Conservation (phyloP, 768 basidiomycete species). For the Lentinula edodes region DNA sequence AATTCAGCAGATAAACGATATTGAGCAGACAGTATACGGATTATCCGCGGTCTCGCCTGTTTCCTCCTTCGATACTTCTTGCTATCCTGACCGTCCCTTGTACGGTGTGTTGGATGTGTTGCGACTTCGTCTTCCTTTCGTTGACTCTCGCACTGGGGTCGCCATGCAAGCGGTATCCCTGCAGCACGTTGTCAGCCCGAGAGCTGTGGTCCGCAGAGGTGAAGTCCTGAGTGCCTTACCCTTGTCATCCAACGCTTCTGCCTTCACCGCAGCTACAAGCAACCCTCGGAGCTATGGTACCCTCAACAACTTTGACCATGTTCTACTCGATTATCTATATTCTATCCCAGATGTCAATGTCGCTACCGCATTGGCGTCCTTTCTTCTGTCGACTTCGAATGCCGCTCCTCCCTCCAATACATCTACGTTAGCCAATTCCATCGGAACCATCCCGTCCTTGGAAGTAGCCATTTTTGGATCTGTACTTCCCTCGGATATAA, state of each 20-base stretch:
- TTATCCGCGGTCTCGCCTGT: slow-evolving; percentile 26
- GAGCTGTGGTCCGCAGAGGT: slow-evolving; percentile 48
- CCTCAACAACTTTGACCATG: slow-evolving; percentile 46
- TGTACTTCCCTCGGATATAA: slow-evolving; percentile 41
- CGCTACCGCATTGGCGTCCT: slow-evolving; percentile 43
- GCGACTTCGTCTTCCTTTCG: slow-evolving; percentile 52
- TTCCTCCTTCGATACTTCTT: slow-evolving; percentile 40
- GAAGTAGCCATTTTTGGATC: slow-evolving; percentile 65
- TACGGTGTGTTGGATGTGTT: slow-evolving; percentile 59
- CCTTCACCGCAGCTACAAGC: slow-evolving; percentile 23
- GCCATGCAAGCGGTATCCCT: slow-evolving; percentile 49
- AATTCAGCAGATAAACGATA: slow-evolving; percentile 32
- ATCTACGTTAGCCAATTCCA: slow-evolving; percentile 31
- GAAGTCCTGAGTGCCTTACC: slow-evolving; percentile 45
- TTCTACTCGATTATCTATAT: slow-evolving; percentile 50
- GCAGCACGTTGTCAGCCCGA: slow-evolving; percentile 34
- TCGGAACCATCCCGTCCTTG: slow-evolving; percentile 44
- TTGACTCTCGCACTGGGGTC: slow-evolving; percentile 34
- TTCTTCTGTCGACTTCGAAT: slow-evolving; percentile 34
- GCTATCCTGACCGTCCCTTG: slow-evolving; percentile 53
- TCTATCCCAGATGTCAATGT: slow-evolving; percentile 41
- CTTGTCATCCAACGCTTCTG: slow-evolving; percentile 22
- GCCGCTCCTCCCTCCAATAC: slow-evolving; percentile 34
- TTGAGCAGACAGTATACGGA: slow-evolving; percentile 51
- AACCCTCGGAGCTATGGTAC: slow-evolving; percentile 56